Conservation (phyloP, 2,329 filamentous ascomycete genomes). For the Fusarium buharicum region DNA sequence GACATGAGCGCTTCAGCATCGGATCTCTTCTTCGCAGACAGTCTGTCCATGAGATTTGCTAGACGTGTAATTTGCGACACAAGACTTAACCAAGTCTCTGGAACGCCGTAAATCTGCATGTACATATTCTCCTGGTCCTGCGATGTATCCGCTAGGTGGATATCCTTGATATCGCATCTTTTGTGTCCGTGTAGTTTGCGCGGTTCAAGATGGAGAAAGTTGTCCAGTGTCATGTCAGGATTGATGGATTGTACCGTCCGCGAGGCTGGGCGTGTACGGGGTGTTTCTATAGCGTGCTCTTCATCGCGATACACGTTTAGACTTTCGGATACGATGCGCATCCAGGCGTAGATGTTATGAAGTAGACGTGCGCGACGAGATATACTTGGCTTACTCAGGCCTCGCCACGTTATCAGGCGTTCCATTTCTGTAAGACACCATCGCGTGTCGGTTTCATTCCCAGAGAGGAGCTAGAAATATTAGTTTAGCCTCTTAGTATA, state of each 20-base stretch:
- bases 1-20: slow-evolving; percentile 31
- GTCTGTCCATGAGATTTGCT: slow-evolving; percentile 34
- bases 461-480: slow-evolving; percentile 16
- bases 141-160: slow-evolving; percentile 26
- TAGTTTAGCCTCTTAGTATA: fast-evolving
- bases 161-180: slow-evolving; percentile 32
- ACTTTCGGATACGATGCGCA: slow-evolving; percentile 40
- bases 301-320: slow-evolving; percentile 22
- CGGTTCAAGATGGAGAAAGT: slow-evolving; percentile 37
- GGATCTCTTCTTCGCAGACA: slow-evolving; percentile 7
- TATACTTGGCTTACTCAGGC: slow-evolving; percentile 33
- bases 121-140: slow-evolving; percentile 41
- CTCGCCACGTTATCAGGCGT: slow-evolving; percentile 36
- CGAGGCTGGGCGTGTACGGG: background rate
- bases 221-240: slow-evolving; percentile 33
- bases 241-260: slow-evolving; percentile 19
- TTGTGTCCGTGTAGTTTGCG: slow-evolving; percentile 26
- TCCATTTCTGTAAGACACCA: slow-evolving; percentile 40
- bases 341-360: slow-evolving; percentile 42
- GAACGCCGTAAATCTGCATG: slow-evolving; percentile 40
- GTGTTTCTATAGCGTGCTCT: slow-evolving; percentile 3
- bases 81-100: slow-evolving; percentile 40
- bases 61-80: slow-evolving; percentile 38
- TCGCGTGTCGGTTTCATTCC: slow-evolving; percentile 30
- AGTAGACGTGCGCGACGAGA: slow-evolving; percentile 35